Base-by-base conservation (phyloP, 306 rosid species). In the Castanea sativa region DNA sequence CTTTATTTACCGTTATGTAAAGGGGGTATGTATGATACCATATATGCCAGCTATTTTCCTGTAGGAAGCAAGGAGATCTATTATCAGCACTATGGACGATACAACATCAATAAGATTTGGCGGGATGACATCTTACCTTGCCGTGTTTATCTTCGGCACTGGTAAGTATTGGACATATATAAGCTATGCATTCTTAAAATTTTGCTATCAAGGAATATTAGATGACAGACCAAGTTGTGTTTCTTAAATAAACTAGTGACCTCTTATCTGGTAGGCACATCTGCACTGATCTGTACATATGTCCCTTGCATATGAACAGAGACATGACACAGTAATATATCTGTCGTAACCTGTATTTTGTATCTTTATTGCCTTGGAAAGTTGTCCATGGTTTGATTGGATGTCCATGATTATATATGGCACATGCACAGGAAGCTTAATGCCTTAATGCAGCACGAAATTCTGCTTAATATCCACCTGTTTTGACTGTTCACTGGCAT, bases 111-210 rank as follows among this genome's bases (percentile, higher is more conserved):
- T 83, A 88, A 86, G 86, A 94, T 94, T 65, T 94, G 97, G 97
- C 87, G 92, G 73, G 97, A 94, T 81, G 99, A 92, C 82, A 91
- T 94, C 73, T 85, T 94, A 71, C 97, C 99, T 74, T 94, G 99
- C 77, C 97, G 99, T 35, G 84, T 88, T 73, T 94, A 94, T 87
- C 94, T 94, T 84, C 87, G 97, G 41, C 97, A 94, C 83, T 94
- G 99, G 99, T 94, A 59, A 89, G 91, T 82, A 45, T 69, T 59
- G 11, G 76, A 59, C 71, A 59, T 58, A 81, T 75, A 29, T 27
- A 4, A 18, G 45, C 16, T 30, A 64, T 30, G 21, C 5, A 3
- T 14, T 13, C 13, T 23, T 59, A 59, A 59, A 67, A 32, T 67
- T 19, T 7, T 35, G 23, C 72, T 19, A 9, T 38, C 4, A 33